Base-by-base conservation (phyloP, 495 filamentous ascomycete genomes). In the Aspergillus haitiensis region DNA sequence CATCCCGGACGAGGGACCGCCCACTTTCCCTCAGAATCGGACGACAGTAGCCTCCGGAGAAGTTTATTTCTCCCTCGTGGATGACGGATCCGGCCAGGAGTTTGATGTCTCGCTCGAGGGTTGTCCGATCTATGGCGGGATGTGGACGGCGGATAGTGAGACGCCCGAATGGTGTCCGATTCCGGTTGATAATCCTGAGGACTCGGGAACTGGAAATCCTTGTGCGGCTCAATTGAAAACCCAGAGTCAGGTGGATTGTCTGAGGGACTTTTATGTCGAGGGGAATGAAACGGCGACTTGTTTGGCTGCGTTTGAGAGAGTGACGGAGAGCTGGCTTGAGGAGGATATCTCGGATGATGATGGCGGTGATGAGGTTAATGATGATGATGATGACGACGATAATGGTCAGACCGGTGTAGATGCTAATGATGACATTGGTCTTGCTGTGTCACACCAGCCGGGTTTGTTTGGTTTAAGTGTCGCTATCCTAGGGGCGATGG, bases 201-300 rank as follows among this genome's bases (percentile, higher is more conserved):
- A 34, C 0, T 6, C 13, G 44, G 42, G 48, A 27, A 27, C 21
- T 8, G 15, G 42, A 16, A 16, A 46, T 46, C 31, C 54, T 10
- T 56, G 54, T 27, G 5, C 10, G 42, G 44, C 27, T 5, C 54
- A 27, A 18, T 33, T 56, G 31, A 11, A 33, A 8, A 16, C 2
- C 8, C 16, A 37, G 42, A 15, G 27, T 5, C 54, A 56, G 31
- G 12, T 56, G 34, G 27, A 33, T 35, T 56, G 44, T 37, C 6
- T 56, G 12, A n/a, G 15, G n/a, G 33, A 56, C 9, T 56, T 7
- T 13, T 32, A 36, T 40, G 31, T 1, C 4, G 42, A 44, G 32
- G 11, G 48, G 45, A 56, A 56, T 36, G 54, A 35, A 18, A 36
- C 54, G n/a, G n/a, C 35, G 18, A 34, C 31, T n/a, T 56, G 53